These are phyloP conservation scores for Phtheirospermum japonicum DNA, from an alignment of 257 asterid genomes.

Conservation along the genomic window DNA sequence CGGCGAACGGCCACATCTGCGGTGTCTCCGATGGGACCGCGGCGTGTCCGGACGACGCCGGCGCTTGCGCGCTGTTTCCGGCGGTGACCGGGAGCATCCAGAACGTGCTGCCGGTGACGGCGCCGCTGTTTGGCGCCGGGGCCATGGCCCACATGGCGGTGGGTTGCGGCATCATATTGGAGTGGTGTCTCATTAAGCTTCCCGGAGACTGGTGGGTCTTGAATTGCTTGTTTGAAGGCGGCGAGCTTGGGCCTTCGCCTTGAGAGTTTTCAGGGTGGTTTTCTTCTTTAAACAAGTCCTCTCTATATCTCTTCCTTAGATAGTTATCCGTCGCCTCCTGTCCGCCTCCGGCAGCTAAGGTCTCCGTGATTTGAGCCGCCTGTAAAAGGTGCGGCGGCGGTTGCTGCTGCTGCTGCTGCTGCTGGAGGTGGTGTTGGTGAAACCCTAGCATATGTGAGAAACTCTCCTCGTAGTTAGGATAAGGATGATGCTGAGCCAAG, in stretches of 20 bases:
- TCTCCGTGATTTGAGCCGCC: conserved; percentile 40
- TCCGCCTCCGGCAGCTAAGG: conserved; percentile 37
- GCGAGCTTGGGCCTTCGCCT: conserved; percentile 52
- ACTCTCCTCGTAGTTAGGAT: conserved; percentile 50
- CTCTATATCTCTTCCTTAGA: conserved; percentile 63
- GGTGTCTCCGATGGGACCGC: conserved; percentile 35
- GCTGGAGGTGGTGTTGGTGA: conserved; percentile 24
- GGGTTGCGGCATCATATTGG: conserved; percentile 43
- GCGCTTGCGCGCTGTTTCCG: conserved; percentile 15
- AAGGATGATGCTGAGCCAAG: conserved; percentile 40
- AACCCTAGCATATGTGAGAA: conserved; percentile 73
- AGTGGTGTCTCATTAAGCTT: conserved; percentile 35
- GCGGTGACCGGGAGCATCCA: conserved; percentile 71
- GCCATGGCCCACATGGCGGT: conserved; percentile 67
- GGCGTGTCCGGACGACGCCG: conserved; percentile 22
- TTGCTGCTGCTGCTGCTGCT: conserved; percentile 27
- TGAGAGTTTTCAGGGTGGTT: conserved; percentile 33
- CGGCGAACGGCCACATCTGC: conserved; percentile 64
- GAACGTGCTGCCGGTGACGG: conserved; percentile 41
- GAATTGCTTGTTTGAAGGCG: conserved; percentile 50
- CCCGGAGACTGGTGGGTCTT: conserved; percentile 39
- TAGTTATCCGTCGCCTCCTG: conserved; percentile 51
- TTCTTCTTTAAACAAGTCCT: conserved; percentile 65
- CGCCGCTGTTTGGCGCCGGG: conserved; percentile 31
- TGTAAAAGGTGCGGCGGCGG: conserved; percentile 37